Evolutionary conservation across 1,139 yeast genomes (phyloP).

Genomic region (Saccharomyces hybrid): DNA sequence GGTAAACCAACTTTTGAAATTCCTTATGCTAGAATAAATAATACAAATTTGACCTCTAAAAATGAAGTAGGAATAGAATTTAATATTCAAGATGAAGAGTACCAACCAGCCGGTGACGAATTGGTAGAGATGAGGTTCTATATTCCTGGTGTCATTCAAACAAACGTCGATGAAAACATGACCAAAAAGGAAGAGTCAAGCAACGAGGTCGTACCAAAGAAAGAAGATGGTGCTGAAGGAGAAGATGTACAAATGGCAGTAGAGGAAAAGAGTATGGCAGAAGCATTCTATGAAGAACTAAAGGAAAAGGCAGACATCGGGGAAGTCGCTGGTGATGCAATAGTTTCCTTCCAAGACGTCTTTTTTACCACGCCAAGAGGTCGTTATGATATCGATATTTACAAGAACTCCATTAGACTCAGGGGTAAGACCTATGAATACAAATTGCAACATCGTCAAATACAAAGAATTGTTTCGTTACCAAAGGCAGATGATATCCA

Average conservation of each 20-base stretch:
- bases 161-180: conserved; percentile 34
- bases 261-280: conserved; percentile 70
- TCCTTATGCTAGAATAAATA: conserved; percentile 72
- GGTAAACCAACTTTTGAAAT: conserved; percentile 89
- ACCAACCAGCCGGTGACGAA: conserved; percentile 82
- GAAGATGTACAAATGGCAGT: conserved; percentile 36
- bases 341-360: conserved; percentile 86
- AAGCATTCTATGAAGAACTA: conserved; percentile 79
- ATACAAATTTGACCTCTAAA: conserved; percentile 87
- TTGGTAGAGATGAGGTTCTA: conserved; percentile 89
- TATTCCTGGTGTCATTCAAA: conserved; percentile 69
- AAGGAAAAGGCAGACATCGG: conserved; percentile 96
- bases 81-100: conserved; percentile 51
- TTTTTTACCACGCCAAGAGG: conserved; percentile 96
- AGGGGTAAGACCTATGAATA: conserved; percentile 98
- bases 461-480: conserved; percentile 81
- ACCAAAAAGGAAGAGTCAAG: conserved; percentile 22
- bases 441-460: conserved; percentile 84
- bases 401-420: conserved; percentile 75
- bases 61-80: conserved; percentile 91
- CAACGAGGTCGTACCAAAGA: conserved; percentile 32
- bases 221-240: conserved; percentile 37
- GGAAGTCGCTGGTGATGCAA: conserved; percentile 92
- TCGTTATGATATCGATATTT: conserved; percentile 95
- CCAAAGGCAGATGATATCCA: conserved; percentile 94